A percentile compares a stretch with the other conserved stretches of the same genome.
Evolutionary conservation across 176 grass and related monocot species (phyloP).

Genomic region (Puya raimondii): DNA sequence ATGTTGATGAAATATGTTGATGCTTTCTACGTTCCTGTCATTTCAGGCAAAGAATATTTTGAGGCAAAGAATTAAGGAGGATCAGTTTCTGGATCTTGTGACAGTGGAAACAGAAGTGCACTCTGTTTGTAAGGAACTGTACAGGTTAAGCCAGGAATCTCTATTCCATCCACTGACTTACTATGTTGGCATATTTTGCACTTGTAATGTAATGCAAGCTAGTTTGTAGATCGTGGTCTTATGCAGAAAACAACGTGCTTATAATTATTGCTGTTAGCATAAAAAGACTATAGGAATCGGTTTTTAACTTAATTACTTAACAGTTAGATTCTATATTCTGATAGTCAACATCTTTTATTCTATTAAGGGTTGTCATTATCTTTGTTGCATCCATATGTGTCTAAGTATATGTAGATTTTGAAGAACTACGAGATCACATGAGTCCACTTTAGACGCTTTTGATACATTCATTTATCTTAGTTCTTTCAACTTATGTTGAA

Average conservation of each 20-base stretch:
- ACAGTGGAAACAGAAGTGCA: conserved; percentile 79
- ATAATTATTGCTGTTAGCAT: neutral
- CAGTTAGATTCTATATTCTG: neutral
- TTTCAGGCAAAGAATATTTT: conserved; percentile 84
- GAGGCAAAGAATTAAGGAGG: conserved; percentile 63
- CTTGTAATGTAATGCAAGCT: neutral
- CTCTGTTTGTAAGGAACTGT: conserved; percentile 82
- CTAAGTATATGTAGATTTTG: neutral
- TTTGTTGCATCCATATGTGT: too few relatives aligned
- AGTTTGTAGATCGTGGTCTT: neutral
- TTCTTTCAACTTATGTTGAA: neutral
- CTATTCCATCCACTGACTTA: neutral
- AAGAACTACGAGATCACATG: neutral
- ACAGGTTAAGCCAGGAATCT: conserved; percentile 45
- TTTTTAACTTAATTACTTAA: neutral
- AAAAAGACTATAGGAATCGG: neutral
- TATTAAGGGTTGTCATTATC: too few relatives aligned
- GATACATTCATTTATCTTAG: neutral
- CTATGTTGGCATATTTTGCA: neutral
- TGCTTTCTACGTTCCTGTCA: conserved; percentile 18
- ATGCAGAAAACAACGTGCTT: neutral
- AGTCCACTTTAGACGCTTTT: neutral
- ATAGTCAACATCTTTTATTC: neutral
- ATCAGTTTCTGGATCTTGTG: conserved; percentile 89
- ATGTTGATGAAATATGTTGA: neutral